Evolutionary conservation across 495 filamentous ascomycete species (phyloP), one percentile per base, ranked within the genome.

Genomic region (Letharia columbiana): DNA sequence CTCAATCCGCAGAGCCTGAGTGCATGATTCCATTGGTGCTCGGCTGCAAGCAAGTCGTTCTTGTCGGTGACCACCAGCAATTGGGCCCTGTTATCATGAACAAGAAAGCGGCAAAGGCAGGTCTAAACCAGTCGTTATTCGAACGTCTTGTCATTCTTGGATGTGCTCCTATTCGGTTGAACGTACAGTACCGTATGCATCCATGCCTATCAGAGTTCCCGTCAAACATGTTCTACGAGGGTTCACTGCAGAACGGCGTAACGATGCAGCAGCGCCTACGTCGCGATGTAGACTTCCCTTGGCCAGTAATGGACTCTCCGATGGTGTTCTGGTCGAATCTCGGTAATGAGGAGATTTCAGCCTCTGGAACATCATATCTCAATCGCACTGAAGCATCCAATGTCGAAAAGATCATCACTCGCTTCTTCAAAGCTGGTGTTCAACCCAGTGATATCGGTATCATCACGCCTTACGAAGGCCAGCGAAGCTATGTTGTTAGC

Each of bases 311-410:
- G 60, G 95, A 98, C 70, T 88, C 86, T 66, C 94, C 94, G 12
- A 99, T 99, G 94, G 98, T 98, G 94, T 99, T 99, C 80, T 99
- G 94, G 94, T 95, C 92, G 11, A 98, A 98, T 73, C 79, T 97
- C 56, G 94, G 94, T 62, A 96, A 94, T 65, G 94, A 99, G 74
- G 94, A 99, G 75, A 98, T 99, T 63, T 96, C 92, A 54, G 94
- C 95, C 1, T 96, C 91, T 13, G 95, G 94, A 71, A 99, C 95
- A 1, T 97, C 93, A 12, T 99, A 98, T 73, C 86, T 99, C 60
- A 99, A 99, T 75, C 89, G 94, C 58, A 98, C 95, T 4, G 94
- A 99, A 74, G 91, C 94, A 12, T 88, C 91, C 13, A 98, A 98
- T 70, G 95, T 98, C 47, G 94, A 98, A 77, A 98, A 98, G 80